Conservation (phyloP, 495 filamentous ascomycete species). For the Tetracladium setigerum region DNA sequence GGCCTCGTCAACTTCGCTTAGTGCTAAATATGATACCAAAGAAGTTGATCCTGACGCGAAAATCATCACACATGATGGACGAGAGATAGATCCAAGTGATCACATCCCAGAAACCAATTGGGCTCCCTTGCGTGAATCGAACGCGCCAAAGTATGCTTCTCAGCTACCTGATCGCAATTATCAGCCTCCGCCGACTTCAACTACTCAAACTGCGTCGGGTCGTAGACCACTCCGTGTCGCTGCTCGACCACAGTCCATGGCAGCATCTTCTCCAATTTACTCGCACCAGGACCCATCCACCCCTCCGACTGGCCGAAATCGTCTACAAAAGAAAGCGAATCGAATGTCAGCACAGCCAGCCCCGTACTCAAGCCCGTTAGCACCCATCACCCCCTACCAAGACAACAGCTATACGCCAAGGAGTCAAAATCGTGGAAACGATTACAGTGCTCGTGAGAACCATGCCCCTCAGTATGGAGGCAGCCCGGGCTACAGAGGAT, state of each 20-base stretch:
- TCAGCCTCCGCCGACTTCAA: constrained; percentile 36
- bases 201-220: constrained; percentile 30
- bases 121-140: constrained; percentile 88
- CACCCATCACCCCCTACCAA: constrained; percentile 34
- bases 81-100: constrained; percentile 86
- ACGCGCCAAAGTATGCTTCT: constrained; percentile 40
- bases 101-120: constrained; percentile 85
- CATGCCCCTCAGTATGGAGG: constrained; percentile 25
- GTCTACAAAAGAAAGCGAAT: constrained; percentile 54
- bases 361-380: constrained; percentile 31
- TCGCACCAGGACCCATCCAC: constrained; percentile 23
- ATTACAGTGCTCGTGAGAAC: constrained; percentile 28
- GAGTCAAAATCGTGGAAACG: constrained; percentile 13
- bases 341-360: constrained; percentile 31
- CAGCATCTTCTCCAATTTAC: constrained; percentile 9
- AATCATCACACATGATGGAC: constrained; percentile 77
- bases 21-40: constrained; percentile 16
- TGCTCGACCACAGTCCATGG: constrained; percentile 26
- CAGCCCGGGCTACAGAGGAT: constrained; percentile 19
- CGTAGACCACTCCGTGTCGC: constrained; percentile 17
- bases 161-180: constrained; percentile 40
- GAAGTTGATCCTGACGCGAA: constrained; percentile 38
- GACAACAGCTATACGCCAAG: constrained; percentile 26
- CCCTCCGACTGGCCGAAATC: constrained; percentile 38
- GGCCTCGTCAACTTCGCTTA: constrained; percentile 18